Evolutionary conservation across 106 monocot genomes (phyloP).

Genomic region (Hemerocallis citrina): DNA sequence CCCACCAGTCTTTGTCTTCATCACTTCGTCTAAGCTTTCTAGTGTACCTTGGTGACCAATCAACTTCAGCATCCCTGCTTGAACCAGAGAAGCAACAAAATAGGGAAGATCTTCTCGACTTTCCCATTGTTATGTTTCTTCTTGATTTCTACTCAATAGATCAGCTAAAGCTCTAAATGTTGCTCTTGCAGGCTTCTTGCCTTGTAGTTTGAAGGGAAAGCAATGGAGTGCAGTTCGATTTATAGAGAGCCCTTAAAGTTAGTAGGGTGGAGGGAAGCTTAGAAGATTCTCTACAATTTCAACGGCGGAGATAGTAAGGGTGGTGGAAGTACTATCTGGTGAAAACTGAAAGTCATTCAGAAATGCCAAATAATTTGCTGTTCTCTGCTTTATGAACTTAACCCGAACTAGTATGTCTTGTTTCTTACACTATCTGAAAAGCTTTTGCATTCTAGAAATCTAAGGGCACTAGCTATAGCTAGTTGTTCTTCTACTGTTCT

Average conservation of each 20-base stretch:
- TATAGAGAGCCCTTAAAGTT: slow-evolving; percentile 2
- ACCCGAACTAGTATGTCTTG: background rate
- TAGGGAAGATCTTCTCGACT: background rate
- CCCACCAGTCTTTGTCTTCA: slow-evolving; percentile 14
- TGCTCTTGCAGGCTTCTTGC: background rate
- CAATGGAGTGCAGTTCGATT: background rate
- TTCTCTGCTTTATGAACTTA: background rate
- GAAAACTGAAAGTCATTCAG: background rate
- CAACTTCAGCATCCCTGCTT: background rate
- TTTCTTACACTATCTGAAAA: background rate
- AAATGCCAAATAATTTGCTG: background rate
- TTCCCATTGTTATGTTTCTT: slow-evolving; percentile 2
- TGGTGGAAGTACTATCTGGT: background rate
- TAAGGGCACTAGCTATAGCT: background rate
- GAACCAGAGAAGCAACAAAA: slow-evolving; percentile 5
- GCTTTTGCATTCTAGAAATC: background rate
- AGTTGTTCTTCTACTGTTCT: background rate
- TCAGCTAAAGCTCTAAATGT: too few species aligned
- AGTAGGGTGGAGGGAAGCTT: background rate
- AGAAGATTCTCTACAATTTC: background rate
- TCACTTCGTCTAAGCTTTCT: slow-evolving; percentile 13
- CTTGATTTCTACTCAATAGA: background rate
- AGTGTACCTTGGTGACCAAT: slow-evolving; percentile 5
- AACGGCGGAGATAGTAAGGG: background rate
- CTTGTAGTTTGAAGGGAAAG: slow-evolving; percentile 2